These are phyloP conservation scores for Clarireedia paspali DNA, from an alignment of 2,329 filamentous ascomycete genomes.

Conservation along the genomic window DNA sequence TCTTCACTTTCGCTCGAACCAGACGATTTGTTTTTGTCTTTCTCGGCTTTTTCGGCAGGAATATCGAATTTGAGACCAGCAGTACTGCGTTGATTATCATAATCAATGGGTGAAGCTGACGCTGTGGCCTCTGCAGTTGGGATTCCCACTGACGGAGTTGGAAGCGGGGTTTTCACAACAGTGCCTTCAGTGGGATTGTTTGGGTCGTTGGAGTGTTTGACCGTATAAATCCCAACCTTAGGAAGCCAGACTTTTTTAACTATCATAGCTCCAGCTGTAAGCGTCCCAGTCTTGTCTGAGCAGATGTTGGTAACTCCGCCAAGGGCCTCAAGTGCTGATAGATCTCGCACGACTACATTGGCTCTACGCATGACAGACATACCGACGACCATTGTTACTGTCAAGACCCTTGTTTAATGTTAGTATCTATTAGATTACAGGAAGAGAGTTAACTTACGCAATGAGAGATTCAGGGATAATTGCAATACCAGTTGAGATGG, in stretches of 20 bases:
- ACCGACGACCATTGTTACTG: constrained; percentile 58
- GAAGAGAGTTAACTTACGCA: constrained; percentile 18
- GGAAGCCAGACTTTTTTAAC: constrained; percentile 50
- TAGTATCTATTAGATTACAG: constrained; percentile 5
- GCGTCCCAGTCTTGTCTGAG: constrained; percentile 70
- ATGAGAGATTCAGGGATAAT: constrained; percentile 55
- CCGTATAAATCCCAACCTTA: constrained; percentile 41
- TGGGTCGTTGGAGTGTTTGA: constrained; percentile 45
- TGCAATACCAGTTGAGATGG: constrained; percentile 36
- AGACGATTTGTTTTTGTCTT: constrained; percentile 25
- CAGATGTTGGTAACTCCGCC: constrained; percentile 60
- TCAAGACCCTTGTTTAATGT: constrained; percentile 47
- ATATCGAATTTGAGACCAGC: constrained; percentile 44
- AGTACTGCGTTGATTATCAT: constrained; percentile 51
- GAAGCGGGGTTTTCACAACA: constrained; percentile 31
- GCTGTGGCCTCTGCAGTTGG: background rate
- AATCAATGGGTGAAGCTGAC: constrained; percentile 39
- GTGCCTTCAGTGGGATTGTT: constrained; percentile 46
- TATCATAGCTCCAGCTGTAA: constrained; percentile 54
- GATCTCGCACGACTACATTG: constrained; percentile 49
- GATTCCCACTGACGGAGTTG: background rate
- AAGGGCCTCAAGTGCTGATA: constrained; percentile 47
- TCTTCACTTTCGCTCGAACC: constrained; percentile 13
- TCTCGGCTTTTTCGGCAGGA: constrained; percentile 36
- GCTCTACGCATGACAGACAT: constrained; percentile 50